Evolutionary conservation across 306 rosid species (phyloP), one percentile per base, ranked within the genome.

Genomic region (Bauhinia variegata): DNA sequence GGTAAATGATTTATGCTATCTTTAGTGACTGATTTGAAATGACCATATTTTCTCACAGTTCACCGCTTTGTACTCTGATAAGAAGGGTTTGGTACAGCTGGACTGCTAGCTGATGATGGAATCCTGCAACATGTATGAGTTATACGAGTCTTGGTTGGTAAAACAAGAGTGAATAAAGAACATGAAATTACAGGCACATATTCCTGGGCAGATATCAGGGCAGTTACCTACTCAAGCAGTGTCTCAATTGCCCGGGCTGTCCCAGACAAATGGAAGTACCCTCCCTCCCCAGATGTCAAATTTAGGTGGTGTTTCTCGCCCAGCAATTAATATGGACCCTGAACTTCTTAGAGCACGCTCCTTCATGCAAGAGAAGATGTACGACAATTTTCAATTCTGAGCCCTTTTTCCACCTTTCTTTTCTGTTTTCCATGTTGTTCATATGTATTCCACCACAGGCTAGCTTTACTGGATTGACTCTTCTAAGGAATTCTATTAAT

Each of bases 211-310:
- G n/a, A n/a, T n/a, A n/a, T n/a, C n/a, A n/a, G n/a, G n/a, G 59
- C 87, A 85, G 84, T 83, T 83, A 67, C 85, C 88, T 53, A 86
- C 77, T 76, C 92, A 89, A 83, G 75, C 89, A 33, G 91, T 84
- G 37, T 67, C 82, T 32, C 91, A 79, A 79, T 71, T 88, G 68
- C 80, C 97, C 44, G 84, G 82, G 65, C 54, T 67, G 36, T 47
- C 78, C 62, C 89, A 81, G 67, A 71, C 78, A 47, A 91, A 84
- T 71, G 92, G 92, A 39, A 88, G 79, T 63, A 54, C 78, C 47
- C 83, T 78, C 54, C 79, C 88, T 68, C 59, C 79, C 28, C 97
- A 81, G 63, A 74, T 83, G 74, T 79, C 84, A 63, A 77, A 51
- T 67, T 54, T 83, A 72, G 85, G 79, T 8, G 80, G 70, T 68